Percentiles rank a stretch among this genome's conserved stretches.
Conservation (phyloP, 768 basidiomycete species). For the Hericium rajendrae region DNA sequence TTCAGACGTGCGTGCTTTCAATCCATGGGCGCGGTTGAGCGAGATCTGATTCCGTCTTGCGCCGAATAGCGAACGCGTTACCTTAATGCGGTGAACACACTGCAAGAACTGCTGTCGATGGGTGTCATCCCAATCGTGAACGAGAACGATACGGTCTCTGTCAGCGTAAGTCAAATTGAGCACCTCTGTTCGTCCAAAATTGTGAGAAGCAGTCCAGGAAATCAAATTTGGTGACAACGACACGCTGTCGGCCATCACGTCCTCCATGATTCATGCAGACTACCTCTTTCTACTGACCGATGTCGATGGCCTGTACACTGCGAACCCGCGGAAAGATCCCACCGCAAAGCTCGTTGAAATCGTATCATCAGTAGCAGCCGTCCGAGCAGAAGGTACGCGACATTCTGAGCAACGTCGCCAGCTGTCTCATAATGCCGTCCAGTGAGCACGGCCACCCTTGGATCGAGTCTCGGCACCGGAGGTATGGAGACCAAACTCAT, state of each 20-base stretch:
- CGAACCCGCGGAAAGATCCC: constrained; percentile 90
- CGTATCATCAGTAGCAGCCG: constrained; percentile 74
- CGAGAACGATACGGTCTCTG: constrained; percentile 97
- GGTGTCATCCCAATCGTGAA: constrained; percentile 98
- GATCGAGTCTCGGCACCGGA: constrained; percentile 90
- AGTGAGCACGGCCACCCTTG: constrained; percentile 92
- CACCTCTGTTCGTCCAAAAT: neutral
- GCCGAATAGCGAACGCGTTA: constrained; percentile 76
- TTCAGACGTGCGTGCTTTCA: constrained; percentile 63
- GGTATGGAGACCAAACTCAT: constrained; percentile 99
- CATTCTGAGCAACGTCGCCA: neutral
- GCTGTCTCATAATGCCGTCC: neutral
- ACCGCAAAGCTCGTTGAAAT: constrained; percentile 69
- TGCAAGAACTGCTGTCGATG: constrained; percentile 85
- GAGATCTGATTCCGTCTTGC: constrained; percentile 2
- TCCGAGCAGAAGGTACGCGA: constrained; percentile 65
- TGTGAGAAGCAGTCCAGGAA: constrained; percentile 48
- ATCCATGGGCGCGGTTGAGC: neutral
- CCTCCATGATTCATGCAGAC: constrained; percentile 96
- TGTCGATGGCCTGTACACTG: constrained; percentile 90
- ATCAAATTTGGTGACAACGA: constrained; percentile 99
- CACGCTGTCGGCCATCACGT: constrained; percentile 92
- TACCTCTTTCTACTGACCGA: constrained; percentile 96
- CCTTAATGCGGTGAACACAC: constrained; percentile 91
- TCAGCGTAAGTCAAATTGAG: constrained; percentile 57